Conservation (phyloP, 176 grass and related monocot species). For the Saccharum spontaneum region DNA sequence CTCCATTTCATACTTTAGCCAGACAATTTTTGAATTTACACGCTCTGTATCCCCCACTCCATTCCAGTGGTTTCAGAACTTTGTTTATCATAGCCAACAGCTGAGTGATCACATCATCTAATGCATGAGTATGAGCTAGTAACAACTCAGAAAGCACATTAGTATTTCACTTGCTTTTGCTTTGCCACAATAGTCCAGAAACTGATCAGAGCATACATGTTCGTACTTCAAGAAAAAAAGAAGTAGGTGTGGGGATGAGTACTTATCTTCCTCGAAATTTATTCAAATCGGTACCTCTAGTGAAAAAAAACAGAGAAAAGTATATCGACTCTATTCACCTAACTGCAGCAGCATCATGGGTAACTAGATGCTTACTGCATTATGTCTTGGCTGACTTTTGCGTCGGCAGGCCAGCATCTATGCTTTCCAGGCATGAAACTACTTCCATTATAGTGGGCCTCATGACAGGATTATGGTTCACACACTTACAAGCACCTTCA, state of each 20-base stretch:
- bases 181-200: neutral
- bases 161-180: neutral
- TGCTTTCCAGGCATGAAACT: constrained; percentile 28
- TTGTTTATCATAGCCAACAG: neutral
- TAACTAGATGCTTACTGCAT: neutral
- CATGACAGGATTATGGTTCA: constrained; percentile 23
- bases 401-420: neutral
- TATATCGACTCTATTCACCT: neutral
- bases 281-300: neutral
- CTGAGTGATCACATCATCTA: neutral
- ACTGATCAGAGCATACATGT: neutral
- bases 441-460: constrained; percentile 44
- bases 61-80: neutral
- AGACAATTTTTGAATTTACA: neutral
- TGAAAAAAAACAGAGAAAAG: neutral
- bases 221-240: neutral
- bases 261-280: no score
- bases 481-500: constrained; percentile 52
- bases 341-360: neutral
- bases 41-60: neutral
- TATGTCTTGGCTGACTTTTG: neutral
- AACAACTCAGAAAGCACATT: neutral
- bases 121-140: neutral
- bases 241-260: no score
- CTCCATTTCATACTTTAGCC: neutral